Base-by-base conservation (phyloP, 495 filamentous ascomycete species). In the Tuber aestivum region DNA sequence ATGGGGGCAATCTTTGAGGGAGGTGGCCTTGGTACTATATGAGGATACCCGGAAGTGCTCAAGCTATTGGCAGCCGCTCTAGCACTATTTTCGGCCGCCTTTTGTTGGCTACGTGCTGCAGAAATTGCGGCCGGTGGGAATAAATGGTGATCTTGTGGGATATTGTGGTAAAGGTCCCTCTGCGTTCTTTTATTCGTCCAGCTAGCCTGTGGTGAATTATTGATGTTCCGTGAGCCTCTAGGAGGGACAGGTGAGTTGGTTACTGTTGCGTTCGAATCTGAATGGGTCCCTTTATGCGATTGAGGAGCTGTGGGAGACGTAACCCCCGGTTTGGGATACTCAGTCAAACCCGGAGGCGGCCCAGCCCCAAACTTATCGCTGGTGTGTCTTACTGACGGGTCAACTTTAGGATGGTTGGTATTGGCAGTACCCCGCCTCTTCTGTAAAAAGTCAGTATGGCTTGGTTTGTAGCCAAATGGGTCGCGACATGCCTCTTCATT, bases 1-100 rank as follows among this genome's bases (percentile, higher is more conserved):
- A 65, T 65, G 32, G 56, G 27, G 18, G 56, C 27, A 32, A 18
- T 35, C 27, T 65, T 65, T 35, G 56, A 18, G 27, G 56, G 32
- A 65, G 56, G 50, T 23, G 50, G 56, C 56, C 56, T 65, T 27
- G 56, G 56, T 20, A 65, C 56, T 65, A 65, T 65, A 35, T 65
- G 27, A 32, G 27, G 56, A 18, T 65, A 65, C 0, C 56, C 56
- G 12, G 56, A 65, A 3, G 56, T 35, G 32, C 56, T 32, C 56
- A 35, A 35, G 14, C 27, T 65, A 35, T 65, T 65, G 56, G 56
- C 56, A 35, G 56, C 56, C 35, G 56, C 56, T 35, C 56, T 32
- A 35, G 56, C 56, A 18, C 56, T 65, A 20, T 65, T 65, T 35
- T 65, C 56, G 16, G 56, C 56, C 27, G 56, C 56, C 56, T 65